Evolutionary conservation across 73 alveolate species (phyloP), one percentile per base, ranked within the genome.

Genomic region (Paramecium caudatum): DNA sequence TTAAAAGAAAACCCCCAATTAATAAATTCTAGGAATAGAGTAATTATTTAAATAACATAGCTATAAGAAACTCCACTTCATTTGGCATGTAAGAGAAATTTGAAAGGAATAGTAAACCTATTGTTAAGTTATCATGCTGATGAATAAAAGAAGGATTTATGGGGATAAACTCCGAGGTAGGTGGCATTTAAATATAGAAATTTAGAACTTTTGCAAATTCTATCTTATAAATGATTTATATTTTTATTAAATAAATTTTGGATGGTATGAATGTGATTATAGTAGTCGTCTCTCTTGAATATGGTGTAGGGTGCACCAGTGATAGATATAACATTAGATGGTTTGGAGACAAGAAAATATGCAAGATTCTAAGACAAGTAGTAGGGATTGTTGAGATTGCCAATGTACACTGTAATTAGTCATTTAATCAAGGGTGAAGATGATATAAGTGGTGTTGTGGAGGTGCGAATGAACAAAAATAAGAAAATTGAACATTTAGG

Each of bases 401-500:
- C 93, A 10, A 90, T 86, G 25, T 86, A 86, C 9, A 41, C 78
- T n/a, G 93, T 86, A 86, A 33, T 34, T 43, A 23, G 13, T 23
- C 43, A 63, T 12, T 34, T 3, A 3, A 30, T 62, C 15, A 21
- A 86, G 93, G 93, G 93, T 19, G 93, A 86, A 8, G 93, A 86
- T 86, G 93, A 86, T 19, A 86, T 86, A 3, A 41, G 82, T 12
- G 93, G 93, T 63, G 47, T 86, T 1, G 69, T 86, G 3, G 93
- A 86, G n/a, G 68, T 86, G 17, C 61, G 55, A 37, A 61, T 86
- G 83, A 86, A 74, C 43, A 74, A 86, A 78, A 48, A 43, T 15
- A 86, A 86, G 74, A 86, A 63, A 12, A 33, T 86, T 6, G 93
- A 86, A 62, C 93, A 86, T 63, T 15, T 46, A 65, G 93, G 93